Evolutionary conservation across 2,329 filamentous ascomycete species (phyloP), one percentile per base, ranked within the genome.

Genomic region (Drechslerella dactyloides): DNA sequence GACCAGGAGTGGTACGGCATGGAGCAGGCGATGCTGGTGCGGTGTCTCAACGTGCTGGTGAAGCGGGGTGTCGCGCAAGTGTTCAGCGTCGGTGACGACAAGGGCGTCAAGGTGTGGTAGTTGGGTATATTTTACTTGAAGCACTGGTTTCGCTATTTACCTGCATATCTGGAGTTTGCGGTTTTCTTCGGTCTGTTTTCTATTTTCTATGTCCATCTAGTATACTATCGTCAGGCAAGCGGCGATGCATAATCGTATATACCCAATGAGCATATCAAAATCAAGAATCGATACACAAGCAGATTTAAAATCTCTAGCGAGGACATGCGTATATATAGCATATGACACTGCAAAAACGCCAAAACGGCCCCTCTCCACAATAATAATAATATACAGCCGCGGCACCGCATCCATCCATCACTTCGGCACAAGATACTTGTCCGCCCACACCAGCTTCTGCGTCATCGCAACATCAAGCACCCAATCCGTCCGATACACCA

Each of bases 11-110:
- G 96, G 77, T 87, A 91, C 79, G 90, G 90, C n/a, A 90, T 99
- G 83, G 93, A 97, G 78, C 83, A 84, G 51, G 90, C 92, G 23
- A 80, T 96, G 73, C 83, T 99, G 77, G 85, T 89, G 75, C 92
- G 89, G 79, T 89, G 90, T 40, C 83, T 99, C 54, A 85, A 86
- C 70, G 83, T 94, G 55, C 84, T 97, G 54, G 93, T 96, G 37
- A 96, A 96, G 83, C 86, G 89, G 74, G 92, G 92, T 75, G 96
- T 90, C 81, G 93, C 93, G 13, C 93, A 97, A 80, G 87, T 97
- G 24, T 97, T 99, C 81, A 93, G 93, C 13, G 70, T 75, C 35
- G 86, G 87, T 60, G 92, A 93, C 77, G 90, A 90, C 72, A 87
- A 90, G 77, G 94, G 94, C 77, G 91, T 97, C 75, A 99, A 99